A percentile compares a stretch with the other conserved stretches of the same genome.
phyloP scores from a whole-genome alignment of 164 flowering plant species.

The Macadamia tetraphylla region DNA sequence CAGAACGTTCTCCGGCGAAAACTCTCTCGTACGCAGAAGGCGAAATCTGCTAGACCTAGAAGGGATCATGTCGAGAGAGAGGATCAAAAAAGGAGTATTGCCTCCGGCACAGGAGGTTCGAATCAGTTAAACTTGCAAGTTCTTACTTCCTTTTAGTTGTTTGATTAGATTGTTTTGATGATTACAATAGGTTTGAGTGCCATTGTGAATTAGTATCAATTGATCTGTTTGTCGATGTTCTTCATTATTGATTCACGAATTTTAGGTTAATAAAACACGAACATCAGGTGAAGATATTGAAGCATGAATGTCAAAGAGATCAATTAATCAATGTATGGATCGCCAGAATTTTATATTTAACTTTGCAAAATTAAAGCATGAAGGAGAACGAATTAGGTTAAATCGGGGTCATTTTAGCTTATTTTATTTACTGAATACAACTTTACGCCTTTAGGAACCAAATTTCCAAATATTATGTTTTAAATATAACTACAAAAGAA shows the following conservation, averaged over 20 bases:
- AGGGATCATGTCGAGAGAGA: slow-evolving; percentile 45
- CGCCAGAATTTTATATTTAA: too few species aligned
- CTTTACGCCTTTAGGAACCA: too few species aligned
- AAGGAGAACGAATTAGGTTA: too few species aligned
- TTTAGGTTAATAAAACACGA: not conserved
- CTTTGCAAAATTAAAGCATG: too few species aligned
- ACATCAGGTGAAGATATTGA: not conserved
- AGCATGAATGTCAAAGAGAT: not conserved
- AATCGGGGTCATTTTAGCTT: too few species aligned
- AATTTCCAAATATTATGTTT: too few species aligned
- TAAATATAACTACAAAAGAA: too few species aligned
- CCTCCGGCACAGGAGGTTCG: slow-evolving; percentile 42
- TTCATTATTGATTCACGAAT: not conserved
- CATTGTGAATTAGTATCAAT: not conserved
- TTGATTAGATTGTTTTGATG: not conserved
- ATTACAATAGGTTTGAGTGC: not conserved
- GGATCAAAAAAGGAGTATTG: slow-evolving; percentile 39
- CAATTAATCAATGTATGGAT: too few species aligned
- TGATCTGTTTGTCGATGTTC: not conserved
- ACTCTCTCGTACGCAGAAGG: not conserved
- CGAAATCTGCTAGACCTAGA: not conserved
- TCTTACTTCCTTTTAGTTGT: not conserved
- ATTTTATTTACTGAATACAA: too few species aligned
- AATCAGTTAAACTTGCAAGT: not conserved
- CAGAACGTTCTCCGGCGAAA: not conserved